These are phyloP conservation scores for Colletotrichum lindemuthianum DNA, from an alignment of 2,329 filamentous ascomycete genomes.

Conservation along the genomic window DNA sequence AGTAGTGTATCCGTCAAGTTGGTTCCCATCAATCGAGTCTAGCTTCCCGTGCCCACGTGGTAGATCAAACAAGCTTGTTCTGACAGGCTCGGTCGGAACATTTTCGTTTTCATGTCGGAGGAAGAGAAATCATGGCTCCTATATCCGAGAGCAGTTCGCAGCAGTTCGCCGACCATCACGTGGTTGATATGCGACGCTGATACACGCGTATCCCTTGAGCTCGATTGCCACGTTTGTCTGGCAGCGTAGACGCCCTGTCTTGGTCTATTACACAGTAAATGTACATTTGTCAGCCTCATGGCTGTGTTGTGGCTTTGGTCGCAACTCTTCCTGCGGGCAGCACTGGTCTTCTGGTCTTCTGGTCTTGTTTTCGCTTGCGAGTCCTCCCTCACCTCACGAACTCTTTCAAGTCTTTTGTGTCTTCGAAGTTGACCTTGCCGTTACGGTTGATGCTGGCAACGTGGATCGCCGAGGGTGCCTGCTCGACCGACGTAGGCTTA, in stretches of 20 bases:
- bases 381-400: conserved; percentile 53
- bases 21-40: too few species aligned
- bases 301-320: conserved; percentile 10
- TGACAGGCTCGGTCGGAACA: too few species aligned
- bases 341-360: background rate
- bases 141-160: too few species aligned
- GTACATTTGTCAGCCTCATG: conserved; percentile 23
- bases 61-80: too few species aligned
- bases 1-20: too few species aligned
- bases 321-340: background rate
- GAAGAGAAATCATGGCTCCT: too few species aligned
- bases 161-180: too few species aligned
- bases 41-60: too few species aligned
- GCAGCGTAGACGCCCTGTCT: background rate
- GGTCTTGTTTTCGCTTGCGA: background rate
- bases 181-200: background rate
- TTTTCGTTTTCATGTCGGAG: too few species aligned
- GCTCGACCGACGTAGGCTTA: conserved; percentile 43
- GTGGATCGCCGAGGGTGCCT: conserved; percentile 58
- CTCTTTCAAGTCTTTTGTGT: conserved; percentile 66
- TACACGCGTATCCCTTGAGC: background rate
- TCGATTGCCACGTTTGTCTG: background rate
- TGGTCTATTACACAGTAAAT: conserved; percentile 36
- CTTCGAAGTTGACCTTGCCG: conserved; percentile 74
- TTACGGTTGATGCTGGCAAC: conserved; percentile 67